Conservation (phyloP, 768 basidiomycete species). For the Mycena metata region DNA sequence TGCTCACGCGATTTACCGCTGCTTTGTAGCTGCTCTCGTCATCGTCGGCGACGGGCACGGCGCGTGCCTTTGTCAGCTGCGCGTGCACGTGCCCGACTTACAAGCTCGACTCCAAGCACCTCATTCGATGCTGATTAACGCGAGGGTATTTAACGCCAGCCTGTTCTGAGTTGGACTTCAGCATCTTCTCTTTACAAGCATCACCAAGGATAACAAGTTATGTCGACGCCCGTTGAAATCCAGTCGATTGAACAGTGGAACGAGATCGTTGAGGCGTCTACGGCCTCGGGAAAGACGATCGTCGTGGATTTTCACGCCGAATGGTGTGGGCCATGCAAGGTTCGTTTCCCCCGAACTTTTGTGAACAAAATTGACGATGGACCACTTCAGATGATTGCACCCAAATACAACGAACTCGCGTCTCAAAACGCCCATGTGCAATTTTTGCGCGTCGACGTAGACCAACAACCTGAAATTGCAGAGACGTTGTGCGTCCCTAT, state of each 20-base stretch:
- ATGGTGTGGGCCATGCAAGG: constrained; percentile 43
- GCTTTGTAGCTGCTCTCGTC: no score
- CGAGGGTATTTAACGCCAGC: constrained; percentile 16
- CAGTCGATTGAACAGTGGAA: constrained; percentile 40
- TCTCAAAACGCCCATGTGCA: constrained; percentile 37
- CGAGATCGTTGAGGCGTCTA: constrained; percentile 36
- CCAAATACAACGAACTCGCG: constrained; percentile 38
- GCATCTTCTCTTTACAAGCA: background rate
- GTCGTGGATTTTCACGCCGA: constrained; percentile 39
- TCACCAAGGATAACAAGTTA: background rate
- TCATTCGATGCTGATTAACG: constrained; percentile 21
- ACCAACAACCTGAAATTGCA: constrained; percentile 31
- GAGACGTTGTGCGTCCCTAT: constrained; percentile 10
- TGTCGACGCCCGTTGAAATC: constrained; percentile 40
- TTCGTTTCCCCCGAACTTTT: constrained; percentile 15
- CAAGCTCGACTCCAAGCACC: no score
- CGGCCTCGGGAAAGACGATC: constrained; percentile 33
- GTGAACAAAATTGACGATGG: no score
- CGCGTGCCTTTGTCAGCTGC: no score
- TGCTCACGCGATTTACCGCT: no score
- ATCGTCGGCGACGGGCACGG: no score
- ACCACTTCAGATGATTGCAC: constrained; percentile 34
- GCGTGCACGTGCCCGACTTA: no score
- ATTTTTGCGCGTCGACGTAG: constrained; percentile 43
- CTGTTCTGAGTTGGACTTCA: background rate